phyloP scores from a whole-genome alignment of 2,329 filamentous ascomycete genomes.

The Emericellopsis cladophorae region DNA sequence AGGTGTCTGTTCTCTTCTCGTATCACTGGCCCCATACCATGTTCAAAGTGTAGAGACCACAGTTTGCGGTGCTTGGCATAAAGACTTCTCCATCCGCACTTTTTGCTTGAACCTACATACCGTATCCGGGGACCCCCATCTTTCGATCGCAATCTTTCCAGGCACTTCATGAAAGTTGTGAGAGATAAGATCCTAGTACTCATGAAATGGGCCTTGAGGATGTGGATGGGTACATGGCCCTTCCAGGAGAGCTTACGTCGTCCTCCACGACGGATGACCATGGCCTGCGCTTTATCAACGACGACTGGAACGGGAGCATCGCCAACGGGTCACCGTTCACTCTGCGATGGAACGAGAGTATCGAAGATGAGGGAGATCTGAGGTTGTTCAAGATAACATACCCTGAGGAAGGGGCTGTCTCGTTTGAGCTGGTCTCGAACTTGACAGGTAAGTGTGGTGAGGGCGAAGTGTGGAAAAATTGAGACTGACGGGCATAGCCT shows the following conservation, averaged over 20 bases:
- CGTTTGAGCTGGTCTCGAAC: slow-evolving; percentile 15
- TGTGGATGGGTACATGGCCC: not conserved
- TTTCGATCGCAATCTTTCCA: too few relatives aligned
- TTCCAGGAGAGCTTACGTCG: not conserved
- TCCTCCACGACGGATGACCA: slow-evolving; percentile 6
- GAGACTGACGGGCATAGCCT: slow-evolving; percentile 7
- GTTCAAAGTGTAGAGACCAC: too few relatives aligned
- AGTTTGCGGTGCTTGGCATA: too few relatives aligned
- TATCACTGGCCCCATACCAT: not conserved
- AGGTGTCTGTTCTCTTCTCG: not conserved
- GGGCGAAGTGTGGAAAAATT: not conserved
- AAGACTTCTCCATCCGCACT: too few relatives aligned
- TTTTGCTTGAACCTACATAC: too few relatives aligned
- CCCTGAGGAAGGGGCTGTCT: slow-evolving; percentile 14
- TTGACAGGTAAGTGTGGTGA: slow-evolving; percentile 13
- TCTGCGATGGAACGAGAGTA: slow-evolving; percentile 16
- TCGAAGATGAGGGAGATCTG: slow-evolving; percentile 10
- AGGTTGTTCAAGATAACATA: slow-evolving; percentile 17
- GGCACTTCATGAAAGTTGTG: too few relatives aligned
- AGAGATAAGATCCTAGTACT: too few relatives aligned
- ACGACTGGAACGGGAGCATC: slow-evolving; percentile 20
- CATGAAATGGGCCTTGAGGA: not conserved
- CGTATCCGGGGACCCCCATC: too few relatives aligned
- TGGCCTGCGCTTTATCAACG: slow-evolving; percentile 17
- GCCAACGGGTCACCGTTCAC: slow-evolving; percentile 15